Conservation (phyloP, 305 asterid genomes). For the Solanum hybrid region DNA sequence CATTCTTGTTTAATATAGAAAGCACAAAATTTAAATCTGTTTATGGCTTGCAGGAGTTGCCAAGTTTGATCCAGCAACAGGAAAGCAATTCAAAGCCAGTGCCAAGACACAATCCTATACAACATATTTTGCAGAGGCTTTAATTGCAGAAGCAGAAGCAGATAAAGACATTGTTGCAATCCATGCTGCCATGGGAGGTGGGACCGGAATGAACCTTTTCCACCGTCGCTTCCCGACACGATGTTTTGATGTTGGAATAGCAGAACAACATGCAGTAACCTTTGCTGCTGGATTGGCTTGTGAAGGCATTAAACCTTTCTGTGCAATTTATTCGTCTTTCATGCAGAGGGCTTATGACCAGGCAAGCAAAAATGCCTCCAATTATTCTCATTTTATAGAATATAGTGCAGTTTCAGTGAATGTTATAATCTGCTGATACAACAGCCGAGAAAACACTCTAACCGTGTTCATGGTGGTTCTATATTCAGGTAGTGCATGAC, state of each 20-base stretch:
- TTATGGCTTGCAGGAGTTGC: conserved; percentile 52
- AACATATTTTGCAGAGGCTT: conserved; percentile 86
- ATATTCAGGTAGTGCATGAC: conserved; percentile 78
- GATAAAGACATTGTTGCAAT: conserved; percentile 82
- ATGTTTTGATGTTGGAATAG: conserved; percentile 94
- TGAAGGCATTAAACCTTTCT: conserved; percentile 95
- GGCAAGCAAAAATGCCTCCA: conserved; percentile 28
- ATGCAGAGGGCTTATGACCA: conserved; percentile 92
- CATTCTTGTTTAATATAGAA: not conserved
- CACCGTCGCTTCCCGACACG: conserved; percentile 69
- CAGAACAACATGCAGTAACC: conserved; percentile 95
- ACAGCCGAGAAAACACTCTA: not conserved
- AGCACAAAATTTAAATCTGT: not conserved
- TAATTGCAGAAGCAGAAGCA: conserved; percentile 82
- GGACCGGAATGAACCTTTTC: conserved; percentile 88
- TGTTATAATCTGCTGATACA: not conserved
- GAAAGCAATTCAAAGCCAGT: conserved; percentile 79
- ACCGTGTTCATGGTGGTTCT: not conserved
- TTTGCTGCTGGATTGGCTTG: conserved; percentile 99
- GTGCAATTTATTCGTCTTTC: conserved; percentile 91
- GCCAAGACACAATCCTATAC: conserved; percentile 79
- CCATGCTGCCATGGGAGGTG: conserved; percentile 99
- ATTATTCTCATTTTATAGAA: not conserved
- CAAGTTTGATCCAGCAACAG: conserved; percentile 94
- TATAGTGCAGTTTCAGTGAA: not conserved